Conservation (phyloP, 768 basidiomycete genomes). For the Pisolithus tinctorius region DNA sequence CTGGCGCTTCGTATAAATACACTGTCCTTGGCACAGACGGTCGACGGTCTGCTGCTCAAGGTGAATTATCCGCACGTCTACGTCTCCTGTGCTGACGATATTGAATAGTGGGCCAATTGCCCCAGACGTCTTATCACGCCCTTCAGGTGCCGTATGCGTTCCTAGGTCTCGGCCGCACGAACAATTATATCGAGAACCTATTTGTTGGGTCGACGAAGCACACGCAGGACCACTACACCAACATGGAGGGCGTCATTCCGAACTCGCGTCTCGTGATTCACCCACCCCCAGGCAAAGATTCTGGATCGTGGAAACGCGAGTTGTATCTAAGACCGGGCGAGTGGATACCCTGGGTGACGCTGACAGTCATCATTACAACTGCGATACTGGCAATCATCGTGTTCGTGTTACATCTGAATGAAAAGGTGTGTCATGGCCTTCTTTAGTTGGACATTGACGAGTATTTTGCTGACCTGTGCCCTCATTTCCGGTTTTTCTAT, state of each 20-base stretch:
- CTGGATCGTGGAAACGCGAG: conserved; percentile 71
- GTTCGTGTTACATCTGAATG: conserved; percentile 80
- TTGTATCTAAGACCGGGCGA: conserved; percentile 90
- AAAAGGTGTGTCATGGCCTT: conserved; percentile 59
- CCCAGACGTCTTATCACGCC: conserved; percentile 89
- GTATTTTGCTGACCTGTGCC: neutral
- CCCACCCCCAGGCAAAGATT: conserved; percentile 53
- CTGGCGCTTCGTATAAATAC: conserved; percentile 95
- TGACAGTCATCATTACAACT: conserved; percentile 73
- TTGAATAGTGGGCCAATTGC: conserved; percentile 74
- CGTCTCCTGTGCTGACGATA: conserved; percentile 4
- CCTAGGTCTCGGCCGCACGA: conserved; percentile 94
- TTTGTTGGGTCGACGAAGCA: conserved; percentile 91
- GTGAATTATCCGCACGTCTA: conserved; percentile 30
- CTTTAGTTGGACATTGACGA: conserved; percentile 1
- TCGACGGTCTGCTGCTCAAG: conserved; percentile 83
- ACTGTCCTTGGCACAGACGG: conserved; percentile 92
- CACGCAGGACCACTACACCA: conserved; percentile 65
- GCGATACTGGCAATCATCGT: conserved; percentile 74
- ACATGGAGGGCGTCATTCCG: conserved; percentile 95
- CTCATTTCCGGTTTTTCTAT: neutral
- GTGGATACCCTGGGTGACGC: conserved; percentile 97
- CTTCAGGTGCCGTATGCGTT: conserved; percentile 90
- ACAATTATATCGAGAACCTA: conserved; percentile 98
- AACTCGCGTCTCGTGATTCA: conserved; percentile 96